Conservation (phyloP, 495 filamentous ascomycete genomes). For the Aspergillus biplanus region DNA sequence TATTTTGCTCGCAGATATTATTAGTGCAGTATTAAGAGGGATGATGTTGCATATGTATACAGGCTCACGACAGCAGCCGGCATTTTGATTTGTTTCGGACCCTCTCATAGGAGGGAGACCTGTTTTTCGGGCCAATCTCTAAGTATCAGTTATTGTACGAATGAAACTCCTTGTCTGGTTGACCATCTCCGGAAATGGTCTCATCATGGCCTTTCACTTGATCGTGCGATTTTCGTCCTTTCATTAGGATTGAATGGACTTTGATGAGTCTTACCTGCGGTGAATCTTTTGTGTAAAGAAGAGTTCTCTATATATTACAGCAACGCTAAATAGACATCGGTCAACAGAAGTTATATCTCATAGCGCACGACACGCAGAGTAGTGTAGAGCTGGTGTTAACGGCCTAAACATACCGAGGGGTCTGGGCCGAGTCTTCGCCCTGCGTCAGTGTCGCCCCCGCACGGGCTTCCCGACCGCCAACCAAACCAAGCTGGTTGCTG, state of each 20-base stretch:
- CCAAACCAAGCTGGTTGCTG: conserved; percentile 11
- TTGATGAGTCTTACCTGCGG: background rate
- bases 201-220: background rate
- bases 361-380: too few relatives aligned
- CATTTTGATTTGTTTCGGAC: conserved; percentile 7
- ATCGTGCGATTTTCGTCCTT: background rate
- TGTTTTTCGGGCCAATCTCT: background rate
- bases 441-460: conserved; percentile 24
- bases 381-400: too few relatives aligned
- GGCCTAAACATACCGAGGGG: background rate
- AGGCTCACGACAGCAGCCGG: conserved; percentile 1
- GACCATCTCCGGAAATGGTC: background rate
- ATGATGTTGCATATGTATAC: conserved; percentile 11
- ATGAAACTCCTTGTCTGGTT: background rate
- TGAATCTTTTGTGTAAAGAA: background rate
- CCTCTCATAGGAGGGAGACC: background rate
- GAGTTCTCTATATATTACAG: background rate
- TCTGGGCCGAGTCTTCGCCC: background rate
- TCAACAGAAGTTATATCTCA: too few relatives aligned
- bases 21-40: background rate
- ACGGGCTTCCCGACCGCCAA: conserved; percentile 22
- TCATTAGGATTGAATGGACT: background rate
- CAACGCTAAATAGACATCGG: too few relatives aligned
- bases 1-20: background rate
- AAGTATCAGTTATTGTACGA: background rate